Conservation (phyloP, 257 asterid species). For the Nyctanthes arbortristis region DNA sequence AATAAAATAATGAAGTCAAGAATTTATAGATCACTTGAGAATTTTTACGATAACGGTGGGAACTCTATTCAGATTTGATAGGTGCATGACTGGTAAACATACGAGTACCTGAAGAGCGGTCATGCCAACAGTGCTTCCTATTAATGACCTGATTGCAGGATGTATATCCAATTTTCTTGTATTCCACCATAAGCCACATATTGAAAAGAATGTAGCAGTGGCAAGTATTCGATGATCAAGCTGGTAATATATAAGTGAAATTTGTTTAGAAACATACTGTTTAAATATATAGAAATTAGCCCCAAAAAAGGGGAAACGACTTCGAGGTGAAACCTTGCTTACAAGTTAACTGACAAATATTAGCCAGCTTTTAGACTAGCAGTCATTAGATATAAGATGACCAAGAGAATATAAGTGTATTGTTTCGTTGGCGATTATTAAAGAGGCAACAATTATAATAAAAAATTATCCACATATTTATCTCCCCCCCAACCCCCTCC, state of each 20-base stretch:
- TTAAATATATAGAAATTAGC: slow-evolving; percentile 1
- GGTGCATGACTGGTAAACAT: background rate
- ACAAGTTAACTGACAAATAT: background rate
- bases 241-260: slow-evolving; percentile 33
- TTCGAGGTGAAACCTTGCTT: background rate
- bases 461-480: no score
- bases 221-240: slow-evolving; percentile 97
- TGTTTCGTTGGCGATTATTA: no score
- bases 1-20: slow-evolving; percentile 8
- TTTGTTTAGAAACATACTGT: slow-evolving; percentile 24
- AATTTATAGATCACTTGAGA: no score
- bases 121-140: slow-evolving; percentile 84
- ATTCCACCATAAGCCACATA: slow-evolving; percentile 76
- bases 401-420: no score
- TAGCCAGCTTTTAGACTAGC: background rate
- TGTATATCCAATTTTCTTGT: slow-evolving; percentile 74
- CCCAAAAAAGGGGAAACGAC: background rate
- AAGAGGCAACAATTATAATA: no score
- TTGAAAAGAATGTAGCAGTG: slow-evolving; percentile 67
- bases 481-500: no score
- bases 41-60: background rate
- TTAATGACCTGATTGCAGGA: slow-evolving; percentile 67
- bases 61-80: background rate
- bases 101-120: slow-evolving; percentile 80
- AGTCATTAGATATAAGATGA: slow-evolving; percentile 3